These are phyloP conservation scores for Clarireedia homoeocarpa DNA, from an alignment of 2,329 filamentous ascomycete species.

Conservation along the genomic window DNA sequence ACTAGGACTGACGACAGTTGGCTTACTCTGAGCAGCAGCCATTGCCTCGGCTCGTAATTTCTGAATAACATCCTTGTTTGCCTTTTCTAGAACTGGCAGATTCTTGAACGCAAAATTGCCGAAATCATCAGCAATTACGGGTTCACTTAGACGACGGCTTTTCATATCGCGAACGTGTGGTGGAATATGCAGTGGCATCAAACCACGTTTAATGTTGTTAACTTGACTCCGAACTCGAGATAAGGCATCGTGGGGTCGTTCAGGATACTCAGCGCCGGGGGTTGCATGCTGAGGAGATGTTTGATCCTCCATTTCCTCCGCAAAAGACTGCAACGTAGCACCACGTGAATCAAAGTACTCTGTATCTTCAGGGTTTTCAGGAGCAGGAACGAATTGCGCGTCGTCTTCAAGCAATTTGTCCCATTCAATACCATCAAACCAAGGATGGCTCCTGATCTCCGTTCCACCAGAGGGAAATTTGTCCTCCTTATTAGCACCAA, in stretches of 20 bases:
- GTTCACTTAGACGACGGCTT: conserved; percentile 82
- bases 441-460: conserved; percentile 82
- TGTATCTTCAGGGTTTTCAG: conserved; percentile 91
- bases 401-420: conserved; percentile 87
- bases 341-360: conserved; percentile 95
- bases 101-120: conserved; percentile 97
- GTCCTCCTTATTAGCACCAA: conserved; percentile 80
- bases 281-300: conserved; percentile 62
- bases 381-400: conserved; percentile 87
- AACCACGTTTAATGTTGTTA: conserved; percentile 76
- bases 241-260: conserved; percentile 89
- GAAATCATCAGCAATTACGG: conserved; percentile 84
- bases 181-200: conserved; percentile 94
- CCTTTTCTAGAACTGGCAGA: conserved; percentile 88
- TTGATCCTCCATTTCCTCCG: conserved; percentile 90
- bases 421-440: conserved; percentile 87
- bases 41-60: conserved; percentile 89
- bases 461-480: conserved; percentile 77
- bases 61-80: conserved; percentile 97
- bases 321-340: conserved; percentile 85
- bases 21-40: conserved; percentile 56
- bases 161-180: conserved; percentile 91
- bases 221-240: conserved; percentile 84
- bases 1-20: conserved; percentile 21
- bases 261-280: conserved; percentile 69